A percentile compares a stretch with the other conserved stretches of the same genome.
Evolutionary conservation across 371 early-diverging fungal genomes (phyloP).

Genomic region (Mortierella sp.): DNA sequence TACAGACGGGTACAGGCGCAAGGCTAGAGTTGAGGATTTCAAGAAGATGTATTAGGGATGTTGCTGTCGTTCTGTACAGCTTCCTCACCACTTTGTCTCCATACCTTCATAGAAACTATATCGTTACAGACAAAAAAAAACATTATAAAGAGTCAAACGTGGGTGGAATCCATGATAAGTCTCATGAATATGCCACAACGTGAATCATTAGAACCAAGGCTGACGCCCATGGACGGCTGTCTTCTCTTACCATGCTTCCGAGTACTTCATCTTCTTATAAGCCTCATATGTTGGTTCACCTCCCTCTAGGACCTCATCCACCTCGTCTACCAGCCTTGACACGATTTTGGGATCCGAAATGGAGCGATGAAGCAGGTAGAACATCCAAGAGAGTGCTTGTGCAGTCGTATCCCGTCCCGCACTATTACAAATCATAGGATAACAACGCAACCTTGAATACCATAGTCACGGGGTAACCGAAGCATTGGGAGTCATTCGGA

Average conservation of each 20-base stretch:
- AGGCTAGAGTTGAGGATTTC: conserved; percentile 61
- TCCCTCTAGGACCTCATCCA: conserved; percentile 49
- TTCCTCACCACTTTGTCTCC: background rate
- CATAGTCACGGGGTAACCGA: too few species aligned
- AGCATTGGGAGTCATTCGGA: too few species aligned
- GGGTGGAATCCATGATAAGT: background rate
- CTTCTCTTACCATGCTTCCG: conserved; percentile 62
- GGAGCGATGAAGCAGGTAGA: conserved; percentile 38
- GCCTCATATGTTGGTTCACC: conserved; percentile 56
- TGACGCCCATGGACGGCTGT: background rate
- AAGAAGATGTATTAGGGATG: background rate
- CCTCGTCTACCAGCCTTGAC: conserved; percentile 66
- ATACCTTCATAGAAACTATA: conserved; percentile 65
- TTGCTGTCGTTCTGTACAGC: conserved; percentile 14
- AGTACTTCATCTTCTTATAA: conserved; percentile 64
- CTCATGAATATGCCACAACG: too few species aligned
- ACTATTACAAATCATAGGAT: background rate
- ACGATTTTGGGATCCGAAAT: conserved; percentile 19
- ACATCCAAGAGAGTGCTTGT: conserved; percentile 53
- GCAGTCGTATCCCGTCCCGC: conserved; percentile 65
- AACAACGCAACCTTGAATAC: too few species aligned
- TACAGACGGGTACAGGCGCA: conserved; percentile 80
- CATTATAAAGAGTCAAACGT: too few species aligned
- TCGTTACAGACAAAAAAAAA: too few species aligned
- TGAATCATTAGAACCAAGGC: too few species aligned